These are phyloP conservation scores for Rosa multiflora DNA, from an alignment of 306 rosid genomes.

Conservation along the genomic window DNA sequence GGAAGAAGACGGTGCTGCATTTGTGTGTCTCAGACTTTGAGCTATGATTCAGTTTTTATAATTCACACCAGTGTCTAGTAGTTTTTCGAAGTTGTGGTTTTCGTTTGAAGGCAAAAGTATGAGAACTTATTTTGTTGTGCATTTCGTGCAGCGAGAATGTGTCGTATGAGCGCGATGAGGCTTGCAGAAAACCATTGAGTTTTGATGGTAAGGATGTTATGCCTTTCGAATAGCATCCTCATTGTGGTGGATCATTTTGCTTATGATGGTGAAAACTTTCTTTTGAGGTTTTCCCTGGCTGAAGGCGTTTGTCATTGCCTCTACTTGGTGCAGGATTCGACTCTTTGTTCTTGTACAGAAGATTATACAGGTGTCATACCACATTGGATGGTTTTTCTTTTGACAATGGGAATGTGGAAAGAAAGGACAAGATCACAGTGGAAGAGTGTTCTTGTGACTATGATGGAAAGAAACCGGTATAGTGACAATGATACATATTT, in stretches of 20 bases:
- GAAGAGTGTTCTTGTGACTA: conserved; percentile 54
- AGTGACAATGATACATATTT: not conserved
- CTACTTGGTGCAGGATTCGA: conserved; percentile 67
- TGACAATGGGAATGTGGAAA: conserved; percentile 75
- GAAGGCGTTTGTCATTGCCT: not conserved
- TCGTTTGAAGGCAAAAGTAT: not conserved
- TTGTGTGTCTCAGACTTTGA: too few relatives aligned
- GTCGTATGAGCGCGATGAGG: conserved; percentile 38
- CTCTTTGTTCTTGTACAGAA: conserved; percentile 76
- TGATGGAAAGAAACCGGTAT: conserved; percentile 92
- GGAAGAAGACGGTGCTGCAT: too few relatives aligned
- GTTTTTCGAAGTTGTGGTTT: not conserved
- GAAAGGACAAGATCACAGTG: conserved; percentile 49
- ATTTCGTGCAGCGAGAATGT: conserved; percentile 59
- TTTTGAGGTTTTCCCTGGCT: not conserved
- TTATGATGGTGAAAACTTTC: not conserved
- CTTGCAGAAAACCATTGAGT: conserved; percentile 35
- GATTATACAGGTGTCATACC: conserved; percentile 78
- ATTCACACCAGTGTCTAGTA: too few relatives aligned
- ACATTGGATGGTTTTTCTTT: conserved; percentile 65
- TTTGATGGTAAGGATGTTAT: conserved; percentile 66
- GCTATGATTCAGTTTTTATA: too few relatives aligned
- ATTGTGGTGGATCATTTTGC: not conserved
- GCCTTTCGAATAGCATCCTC: conserved; percentile 6
- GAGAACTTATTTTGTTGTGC: not conserved